phyloP scores from a whole-genome alignment of 169 alveolate species.

The Eimeria brunetti region DNA sequence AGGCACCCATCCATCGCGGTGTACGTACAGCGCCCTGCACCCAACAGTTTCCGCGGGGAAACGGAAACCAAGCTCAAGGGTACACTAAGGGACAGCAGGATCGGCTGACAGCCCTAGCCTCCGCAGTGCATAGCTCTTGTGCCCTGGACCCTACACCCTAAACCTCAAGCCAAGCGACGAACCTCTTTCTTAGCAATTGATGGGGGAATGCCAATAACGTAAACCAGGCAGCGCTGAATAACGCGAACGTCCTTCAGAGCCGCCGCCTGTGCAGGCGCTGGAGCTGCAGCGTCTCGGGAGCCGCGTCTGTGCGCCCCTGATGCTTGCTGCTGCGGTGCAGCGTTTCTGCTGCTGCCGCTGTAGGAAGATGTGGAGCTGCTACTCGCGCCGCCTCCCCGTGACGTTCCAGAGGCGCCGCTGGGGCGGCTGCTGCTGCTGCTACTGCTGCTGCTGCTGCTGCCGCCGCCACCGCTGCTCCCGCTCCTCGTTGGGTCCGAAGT shows the following conservation, averaged over 20 bases:
- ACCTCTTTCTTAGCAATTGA: conserved; percentile 91
- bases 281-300: conserved; percentile 31
- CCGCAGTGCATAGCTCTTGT: not conserved
- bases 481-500: conserved; percentile 49
- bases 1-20: not conserved
- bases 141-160: not conserved
- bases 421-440: conserved; percentile 61
- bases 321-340: conserved; percentile 58
- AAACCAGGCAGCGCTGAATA: conserved; percentile 92
- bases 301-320: conserved; percentile 65
- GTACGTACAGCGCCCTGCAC: not conserved
- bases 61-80: not conserved
- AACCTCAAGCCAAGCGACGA: not conserved
- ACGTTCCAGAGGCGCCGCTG: conserved; percentile 1
- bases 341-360: conserved; percentile 24
- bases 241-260: conserved; percentile 92
- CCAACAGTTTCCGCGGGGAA: not conserved
- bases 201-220: conserved; percentile 92
- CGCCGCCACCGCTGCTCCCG: conserved; percentile 66
- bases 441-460: conserved; percentile 35
- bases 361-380: conserved; percentile 21
- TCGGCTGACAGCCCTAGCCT: not conserved
- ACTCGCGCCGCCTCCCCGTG: conserved; percentile 4
- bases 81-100: not conserved
- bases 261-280: conserved; percentile 50